These are phyloP conservation scores for Diplodia seriata DNA, from an alignment of 2,329 filamentous ascomycete species.

Conservation along the genomic window DNA sequence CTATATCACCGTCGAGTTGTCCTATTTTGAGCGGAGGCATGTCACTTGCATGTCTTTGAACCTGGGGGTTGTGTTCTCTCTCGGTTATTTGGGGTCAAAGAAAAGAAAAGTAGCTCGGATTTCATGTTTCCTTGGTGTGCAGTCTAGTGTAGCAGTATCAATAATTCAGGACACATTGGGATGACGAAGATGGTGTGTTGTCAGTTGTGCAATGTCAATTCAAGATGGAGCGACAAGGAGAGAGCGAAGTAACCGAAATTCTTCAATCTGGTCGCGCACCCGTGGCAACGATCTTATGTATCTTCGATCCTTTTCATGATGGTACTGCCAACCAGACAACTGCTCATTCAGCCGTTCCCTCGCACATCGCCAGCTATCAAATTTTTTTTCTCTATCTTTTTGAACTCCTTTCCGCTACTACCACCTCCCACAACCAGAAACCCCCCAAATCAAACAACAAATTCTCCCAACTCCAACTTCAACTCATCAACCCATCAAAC, in stretches of 20 bases:
- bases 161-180: neutral
- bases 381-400: too few relatives aligned
- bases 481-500: slow-evolving; percentile 35
- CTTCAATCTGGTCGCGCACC: neutral
- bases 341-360: too few relatives aligned
- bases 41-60: neutral
- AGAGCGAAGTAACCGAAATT: neutral
- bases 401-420: too few relatives aligned
- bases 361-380: too few relatives aligned
- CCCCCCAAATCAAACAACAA: too few relatives aligned
- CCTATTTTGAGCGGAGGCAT: neutral
- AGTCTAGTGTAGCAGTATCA: slow-evolving; percentile 15
- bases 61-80: neutral
- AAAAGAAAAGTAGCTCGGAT: neutral
- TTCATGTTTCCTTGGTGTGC: neutral
- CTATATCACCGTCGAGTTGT: neutral
- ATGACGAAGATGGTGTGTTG: neutral
- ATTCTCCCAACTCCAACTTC: too few relatives aligned
- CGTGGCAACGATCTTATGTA: too few relatives aligned
- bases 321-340: too few relatives aligned
- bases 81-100: neutral
- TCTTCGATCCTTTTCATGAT: neutral
- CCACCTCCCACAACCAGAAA: too few relatives aligned
- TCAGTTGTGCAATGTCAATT: neutral
- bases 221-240: too few relatives aligned